Evolutionary conservation across 116 monocot species (phyloP).

Genomic region (Iris pallida): DNA sequence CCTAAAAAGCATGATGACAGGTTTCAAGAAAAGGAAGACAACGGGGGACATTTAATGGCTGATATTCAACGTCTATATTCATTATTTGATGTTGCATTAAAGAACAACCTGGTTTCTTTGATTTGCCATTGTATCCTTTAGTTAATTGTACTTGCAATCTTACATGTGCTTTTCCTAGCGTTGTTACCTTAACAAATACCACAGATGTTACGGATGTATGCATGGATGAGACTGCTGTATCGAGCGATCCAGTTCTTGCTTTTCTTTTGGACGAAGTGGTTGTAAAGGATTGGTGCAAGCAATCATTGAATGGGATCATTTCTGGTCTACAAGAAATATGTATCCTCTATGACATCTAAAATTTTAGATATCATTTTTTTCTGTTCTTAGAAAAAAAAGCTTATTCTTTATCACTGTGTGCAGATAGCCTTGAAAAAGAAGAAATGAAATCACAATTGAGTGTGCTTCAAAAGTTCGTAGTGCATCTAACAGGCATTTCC

Average conservation of each 20-base stretch:
- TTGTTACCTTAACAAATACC: constrained; percentile 42
- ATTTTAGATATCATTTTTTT: neutral
- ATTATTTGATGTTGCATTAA: constrained; percentile 88
- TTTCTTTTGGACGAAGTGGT: constrained; percentile 99
- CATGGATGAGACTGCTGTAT: constrained; percentile 93
- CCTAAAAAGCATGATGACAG: constrained; percentile 51
- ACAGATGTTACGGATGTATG: constrained; percentile 93
- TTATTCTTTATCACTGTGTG: constrained; percentile 31
- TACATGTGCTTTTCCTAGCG: neutral
- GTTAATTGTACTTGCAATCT: constrained; percentile 1
- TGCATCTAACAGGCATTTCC: constrained; percentile 57
- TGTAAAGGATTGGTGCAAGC: constrained; percentile 92
- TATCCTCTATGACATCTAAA: constrained; percentile 42
- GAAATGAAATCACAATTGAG: constrained; percentile 42
- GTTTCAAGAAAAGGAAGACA: constrained; percentile 61
- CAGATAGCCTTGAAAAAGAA: constrained; percentile 43
- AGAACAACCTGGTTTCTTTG: constrained; percentile 83
- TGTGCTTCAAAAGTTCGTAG: constrained; percentile 41
- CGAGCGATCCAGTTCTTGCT: constrained; percentile 86
- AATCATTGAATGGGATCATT: constrained; percentile 40
- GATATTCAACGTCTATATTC: constrained; percentile 77
- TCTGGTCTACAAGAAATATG: constrained; percentile 52
- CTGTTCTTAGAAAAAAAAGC: neutral
- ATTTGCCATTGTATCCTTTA: constrained; percentile 94
- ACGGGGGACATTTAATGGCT: constrained; percentile 32